Conservation (phyloP, 805 yeast species). For the Metschnikowia chrysomelidarum region DNA sequence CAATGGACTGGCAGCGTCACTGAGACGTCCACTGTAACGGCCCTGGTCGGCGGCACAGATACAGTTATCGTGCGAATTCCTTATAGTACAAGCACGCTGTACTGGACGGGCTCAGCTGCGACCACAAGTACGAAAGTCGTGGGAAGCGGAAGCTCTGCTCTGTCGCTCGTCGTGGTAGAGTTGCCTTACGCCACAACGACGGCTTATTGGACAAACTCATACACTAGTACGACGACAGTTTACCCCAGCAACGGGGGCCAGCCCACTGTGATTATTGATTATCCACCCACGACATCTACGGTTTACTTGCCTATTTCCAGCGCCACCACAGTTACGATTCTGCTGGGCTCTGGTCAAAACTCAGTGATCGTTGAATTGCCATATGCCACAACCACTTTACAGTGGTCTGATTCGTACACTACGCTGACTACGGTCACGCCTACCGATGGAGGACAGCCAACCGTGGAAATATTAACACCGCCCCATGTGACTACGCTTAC, state of each 20-base stretch:
- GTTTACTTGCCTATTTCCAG: conserved; percentile 10
- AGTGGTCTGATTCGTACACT: conserved; percentile 9
- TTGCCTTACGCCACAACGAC: conserved; percentile 12
- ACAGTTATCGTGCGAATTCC: conserved; percentile 18
- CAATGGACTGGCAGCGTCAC: conserved; percentile 2
- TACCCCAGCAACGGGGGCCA: conserved; percentile 1
- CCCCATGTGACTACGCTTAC: too few relatives aligned
- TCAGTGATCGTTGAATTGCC: conserved; percentile 19
- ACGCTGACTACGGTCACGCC: too few relatives aligned
- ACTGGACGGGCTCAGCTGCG: too few relatives aligned
- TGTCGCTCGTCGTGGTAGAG: conserved; percentile 17
- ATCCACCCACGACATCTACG: conserved; percentile 11
- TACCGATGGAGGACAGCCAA: conserved; percentile 19
- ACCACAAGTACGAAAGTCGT: too few relatives aligned
- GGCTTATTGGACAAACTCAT: background rate
- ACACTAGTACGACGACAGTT: conserved; percentile 2
- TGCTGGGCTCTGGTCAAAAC: conserved; percentile 17
- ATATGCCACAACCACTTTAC: conserved; percentile 9
- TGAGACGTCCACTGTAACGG: background rate
- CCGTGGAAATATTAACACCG: too few relatives aligned
- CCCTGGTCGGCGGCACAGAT: conserved; percentile 12
- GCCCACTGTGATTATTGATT: conserved; percentile 13
- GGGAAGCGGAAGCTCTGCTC: too few relatives aligned
- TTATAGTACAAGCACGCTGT: too few relatives aligned
- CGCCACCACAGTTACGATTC: conserved; percentile 11